Evolutionary conservation across 1,284 basidiomycete species (phyloP).

Genomic region (Melampsora larici-populina): DNA sequence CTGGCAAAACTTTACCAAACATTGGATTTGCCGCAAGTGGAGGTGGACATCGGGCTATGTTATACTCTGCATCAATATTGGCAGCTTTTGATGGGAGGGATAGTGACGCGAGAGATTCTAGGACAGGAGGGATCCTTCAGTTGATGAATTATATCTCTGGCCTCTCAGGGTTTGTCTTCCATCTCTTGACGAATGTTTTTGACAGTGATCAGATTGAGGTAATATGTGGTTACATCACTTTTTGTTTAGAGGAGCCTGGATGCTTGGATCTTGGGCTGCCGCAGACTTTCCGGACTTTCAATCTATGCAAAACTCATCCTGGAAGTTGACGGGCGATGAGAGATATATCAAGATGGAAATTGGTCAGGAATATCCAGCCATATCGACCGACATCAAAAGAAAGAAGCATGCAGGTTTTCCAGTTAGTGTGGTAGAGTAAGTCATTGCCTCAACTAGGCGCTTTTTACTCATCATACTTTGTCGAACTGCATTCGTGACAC

Average conservation of each 20-base stretch:
- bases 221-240: background rate
- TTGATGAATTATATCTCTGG: conserved; percentile 14
- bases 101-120: conserved; percentile 1
- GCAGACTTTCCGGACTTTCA: conserved; percentile 26
- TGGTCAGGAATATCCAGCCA: conserved; percentile 13
- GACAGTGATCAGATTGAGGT: background rate
- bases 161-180: conserved; percentile 20
- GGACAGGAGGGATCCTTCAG: conserved; percentile 29
- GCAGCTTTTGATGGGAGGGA: conserved; percentile 34
- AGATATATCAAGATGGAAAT: conserved; percentile 22
- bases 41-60: conserved; percentile 24
- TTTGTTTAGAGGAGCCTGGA: conserved; percentile 26
- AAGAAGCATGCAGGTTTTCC: conserved; percentile 40
- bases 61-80: conserved; percentile 19
- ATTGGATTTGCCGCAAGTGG: conserved; percentile 18
- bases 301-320: background rate
- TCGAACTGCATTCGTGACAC: background rate
- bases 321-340: conserved; percentile 33
- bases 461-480: background rate
- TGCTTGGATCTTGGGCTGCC: conserved; percentile 33
- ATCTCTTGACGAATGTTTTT: background rate
- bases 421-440: conserved; percentile 30
- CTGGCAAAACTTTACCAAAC: conserved; percentile 26
- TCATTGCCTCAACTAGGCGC: background rate
- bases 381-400: conserved; percentile 17